phyloP scores from a whole-genome alignment of 164 flowering plant species.

The Platanus orientalis region DNA sequence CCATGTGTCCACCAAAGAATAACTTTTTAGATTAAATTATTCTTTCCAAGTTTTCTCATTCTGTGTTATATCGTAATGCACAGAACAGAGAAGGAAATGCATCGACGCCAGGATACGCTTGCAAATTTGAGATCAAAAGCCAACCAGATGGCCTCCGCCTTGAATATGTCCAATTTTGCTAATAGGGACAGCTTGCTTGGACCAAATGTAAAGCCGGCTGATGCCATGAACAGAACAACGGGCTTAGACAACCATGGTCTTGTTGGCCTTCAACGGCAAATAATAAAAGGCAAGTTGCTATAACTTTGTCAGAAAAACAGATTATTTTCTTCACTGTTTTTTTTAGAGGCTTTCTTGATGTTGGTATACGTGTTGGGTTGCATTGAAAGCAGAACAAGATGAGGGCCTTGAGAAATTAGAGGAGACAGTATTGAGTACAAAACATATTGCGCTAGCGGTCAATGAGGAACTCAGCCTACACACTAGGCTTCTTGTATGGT shows the following conservation, averaged over 20 bases:
- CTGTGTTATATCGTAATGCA: constrained; percentile 5
- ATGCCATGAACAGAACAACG: constrained; percentile 40
- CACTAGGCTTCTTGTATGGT: constrained; percentile 49
- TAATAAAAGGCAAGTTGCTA: constrained; percentile 50
- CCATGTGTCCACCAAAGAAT: not conserved
- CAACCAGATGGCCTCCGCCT: constrained; percentile 53
- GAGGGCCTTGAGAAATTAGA: constrained; percentile 69
- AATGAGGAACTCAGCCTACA: constrained; percentile 64
- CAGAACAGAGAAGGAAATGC: constrained; percentile 73
- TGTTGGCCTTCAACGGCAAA: constrained; percentile 58
- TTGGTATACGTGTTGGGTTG: not conserved
- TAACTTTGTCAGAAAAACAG: not conserved
- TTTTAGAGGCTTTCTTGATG: not conserved
- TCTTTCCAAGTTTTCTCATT: not conserved
- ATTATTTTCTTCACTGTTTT: not conserved
- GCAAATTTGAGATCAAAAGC: constrained; percentile 55
- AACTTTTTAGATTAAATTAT: not conserved
- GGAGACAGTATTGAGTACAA: constrained; percentile 57
- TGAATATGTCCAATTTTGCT: constrained; percentile 63
- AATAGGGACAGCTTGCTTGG: constrained; percentile 68
- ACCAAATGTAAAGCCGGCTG: constrained; percentile 49
- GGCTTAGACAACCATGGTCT: constrained; percentile 62
- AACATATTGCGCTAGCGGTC: constrained; percentile 63
- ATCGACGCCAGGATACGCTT: constrained; percentile 66
- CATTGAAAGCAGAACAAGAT: constrained; percentile 55